These are phyloP conservation scores for Backusella westeae DNA, from an alignment of 192 early-diverging fungal genomes.

Conservation along the genomic window DNA sequence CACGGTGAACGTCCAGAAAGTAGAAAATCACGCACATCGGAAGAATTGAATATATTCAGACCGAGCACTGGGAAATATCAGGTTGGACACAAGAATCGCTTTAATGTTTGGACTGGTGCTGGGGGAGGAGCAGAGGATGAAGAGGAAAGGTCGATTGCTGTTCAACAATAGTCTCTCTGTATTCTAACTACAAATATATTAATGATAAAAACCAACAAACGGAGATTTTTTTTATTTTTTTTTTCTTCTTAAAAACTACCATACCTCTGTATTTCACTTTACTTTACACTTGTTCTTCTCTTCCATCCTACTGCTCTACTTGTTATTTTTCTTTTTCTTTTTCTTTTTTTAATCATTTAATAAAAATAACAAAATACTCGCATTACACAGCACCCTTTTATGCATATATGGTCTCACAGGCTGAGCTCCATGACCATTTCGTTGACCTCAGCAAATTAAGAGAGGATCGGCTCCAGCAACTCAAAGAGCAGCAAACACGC, in stretches of 20 bases:
- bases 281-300: neutral
- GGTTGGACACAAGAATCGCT: neutral
- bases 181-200: neutral
- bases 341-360: neutral
- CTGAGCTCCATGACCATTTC: slow-evolving; percentile 2
- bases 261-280: neutral
- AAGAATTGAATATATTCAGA: slow-evolving; percentile 3
- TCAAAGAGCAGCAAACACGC: neutral
- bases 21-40: neutral
- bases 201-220: neutral
- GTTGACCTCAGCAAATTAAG: slow-evolving; percentile 3
- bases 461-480: neutral
- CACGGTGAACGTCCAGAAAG: neutral
- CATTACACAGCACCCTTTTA: neutral
- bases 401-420: neutral
- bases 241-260: neutral
- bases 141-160: neutral
- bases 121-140: neutral
- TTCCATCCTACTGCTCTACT: neutral
- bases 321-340: neutral
- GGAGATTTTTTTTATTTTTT: neutral
- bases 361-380: neutral
- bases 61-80: neutral
- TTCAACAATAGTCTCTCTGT: neutral
- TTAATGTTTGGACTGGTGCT: neutral